Conservation (phyloP, 805 yeast genomes). For the Candida golubevii region DNA sequence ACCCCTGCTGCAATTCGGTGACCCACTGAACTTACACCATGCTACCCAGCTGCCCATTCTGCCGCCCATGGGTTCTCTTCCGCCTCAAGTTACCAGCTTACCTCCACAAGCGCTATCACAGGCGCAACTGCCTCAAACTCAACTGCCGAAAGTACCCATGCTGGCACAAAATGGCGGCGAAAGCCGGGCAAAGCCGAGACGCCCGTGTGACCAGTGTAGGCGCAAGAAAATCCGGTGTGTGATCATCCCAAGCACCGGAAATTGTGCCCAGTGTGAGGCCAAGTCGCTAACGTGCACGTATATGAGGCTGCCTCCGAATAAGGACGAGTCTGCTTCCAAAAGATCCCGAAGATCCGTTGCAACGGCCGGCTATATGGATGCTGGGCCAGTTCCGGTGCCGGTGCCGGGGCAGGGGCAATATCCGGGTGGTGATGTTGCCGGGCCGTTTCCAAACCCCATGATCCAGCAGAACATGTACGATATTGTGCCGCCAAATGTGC, state of each 20-base stretch:
- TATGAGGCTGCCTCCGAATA: conserved; percentile 20
- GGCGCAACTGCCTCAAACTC: neutral
- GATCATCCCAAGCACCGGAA: conserved; percentile 53
- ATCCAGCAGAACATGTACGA: conserved; percentile 2
- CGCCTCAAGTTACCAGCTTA: neutral
- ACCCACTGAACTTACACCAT: neutral
- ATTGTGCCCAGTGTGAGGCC: conserved; percentile 74
- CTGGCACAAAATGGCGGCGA: neutral
- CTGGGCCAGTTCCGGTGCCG: neutral
- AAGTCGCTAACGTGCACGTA: conserved; percentile 74
- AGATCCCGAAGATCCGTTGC: conserved; percentile 19
- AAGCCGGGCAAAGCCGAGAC: conserved; percentile 18
- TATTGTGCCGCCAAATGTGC: conserved; percentile 38
- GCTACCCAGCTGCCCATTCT: conserved; percentile 7
- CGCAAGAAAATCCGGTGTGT: conserved; percentile 78
- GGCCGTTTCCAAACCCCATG: neutral
- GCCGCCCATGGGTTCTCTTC: conserved; percentile 3
- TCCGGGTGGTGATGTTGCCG: neutral
- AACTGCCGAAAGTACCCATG: neutral
- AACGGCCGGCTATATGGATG: neutral
- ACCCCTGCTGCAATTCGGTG: conserved; percentile 1
- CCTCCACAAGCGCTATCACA: neutral
- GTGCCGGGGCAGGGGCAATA: neutral
- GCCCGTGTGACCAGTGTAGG: conserved; percentile 85
- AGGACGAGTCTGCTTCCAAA: conserved; percentile 44